Base-by-base conservation (phyloP, 139 green algal species). In the Auxenochlorella pyrenoidosa region DNA sequence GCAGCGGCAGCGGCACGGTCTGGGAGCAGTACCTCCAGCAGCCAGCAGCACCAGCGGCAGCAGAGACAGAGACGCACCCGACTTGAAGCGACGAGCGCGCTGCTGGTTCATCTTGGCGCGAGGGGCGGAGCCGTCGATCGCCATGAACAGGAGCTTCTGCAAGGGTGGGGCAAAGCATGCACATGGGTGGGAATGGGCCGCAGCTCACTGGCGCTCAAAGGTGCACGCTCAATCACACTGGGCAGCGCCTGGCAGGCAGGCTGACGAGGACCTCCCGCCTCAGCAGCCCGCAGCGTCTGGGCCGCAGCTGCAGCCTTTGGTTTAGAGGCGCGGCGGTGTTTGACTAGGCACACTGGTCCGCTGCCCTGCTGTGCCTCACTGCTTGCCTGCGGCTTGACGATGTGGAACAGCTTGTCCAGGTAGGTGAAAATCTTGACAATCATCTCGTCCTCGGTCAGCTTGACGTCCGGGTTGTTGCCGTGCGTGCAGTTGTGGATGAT, bases 41-140 rank as follows among this genome's bases (percentile, higher is more conserved):
- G 63, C 2, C 63, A 71, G 63, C 63, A 71, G 63, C 12, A 32
- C 70, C 70, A 40, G 24, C 63, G 36, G 59, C 24, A 32, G 26
- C 63, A 16, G 26, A 71, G 63, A 5, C 30, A 73, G 1, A 36
- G 34, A 1, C 38, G 40, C 75, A 81, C 75, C 75, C 30, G 93
- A 89, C 78, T 95, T 96, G 92, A 99, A 99, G 24, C 96, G 92
- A 15, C 95, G 89, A 0, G 94, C 93, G 0, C 97, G 89, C 88
- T 99, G 97, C 91, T 99, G 97, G 91, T 99, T 99, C 97, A 99
- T 98, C 91, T 99, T 99, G 21, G 97, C 97, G 22, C 96, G 90
- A 0, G 97, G 97, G 0, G 97, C 96, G 19, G 97, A 93, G 60
- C 96, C 97, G 80, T 99, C 97, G 63, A 99, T 98, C 21, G 96